Percentiles rank a stretch among this genome's conserved stretches.
Evolutionary conservation across 1,139 yeast species (phyloP).

Genomic region (Suhomyces maxii): DNA sequence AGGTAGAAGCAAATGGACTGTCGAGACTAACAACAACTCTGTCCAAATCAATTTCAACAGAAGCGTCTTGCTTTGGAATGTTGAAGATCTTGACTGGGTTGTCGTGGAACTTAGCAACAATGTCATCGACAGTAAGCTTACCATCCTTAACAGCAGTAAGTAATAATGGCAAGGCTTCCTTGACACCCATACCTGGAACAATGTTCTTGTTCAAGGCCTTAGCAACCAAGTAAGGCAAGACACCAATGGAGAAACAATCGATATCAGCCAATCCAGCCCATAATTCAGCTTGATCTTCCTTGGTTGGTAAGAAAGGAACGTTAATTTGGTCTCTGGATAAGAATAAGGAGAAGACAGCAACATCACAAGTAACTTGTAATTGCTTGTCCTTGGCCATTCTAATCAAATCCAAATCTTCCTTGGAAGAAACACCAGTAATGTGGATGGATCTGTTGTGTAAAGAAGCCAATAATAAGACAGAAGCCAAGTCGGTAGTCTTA

Average conservation of each 20-base stretch:
- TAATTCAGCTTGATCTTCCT: slow-evolving; percentile 75
- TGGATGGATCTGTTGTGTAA: slow-evolving; percentile 85
- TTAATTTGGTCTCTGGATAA: slow-evolving; percentile 69
- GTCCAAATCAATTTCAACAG: slow-evolving; percentile 82
- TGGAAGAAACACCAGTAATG: slow-evolving; percentile 79
- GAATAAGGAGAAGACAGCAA: slow-evolving; percentile 77
- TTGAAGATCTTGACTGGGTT: slow-evolving; percentile 83
- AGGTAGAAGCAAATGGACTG: slow-evolving; percentile 34
- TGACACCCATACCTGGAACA: slow-evolving; percentile 72
- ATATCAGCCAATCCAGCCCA: slow-evolving; percentile 74
- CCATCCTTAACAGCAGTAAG: slow-evolving; percentile 78
- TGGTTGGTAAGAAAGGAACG: slow-evolving; percentile 72
- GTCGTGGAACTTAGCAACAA: slow-evolving; percentile 72
- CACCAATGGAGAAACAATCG: slow-evolving; percentile 89
- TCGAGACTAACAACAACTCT: slow-evolving; percentile 51
- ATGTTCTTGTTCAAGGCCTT: slow-evolving; percentile 59
- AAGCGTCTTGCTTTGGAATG: slow-evolving; percentile 75
- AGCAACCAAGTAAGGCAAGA: slow-evolving; percentile 72
- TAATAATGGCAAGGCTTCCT: slow-evolving; percentile 80
- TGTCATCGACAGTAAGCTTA: slow-evolving; percentile 69
- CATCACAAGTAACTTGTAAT: slow-evolving; percentile 87
- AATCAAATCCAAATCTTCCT: slow-evolving; percentile 81
- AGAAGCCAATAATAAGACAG: slow-evolving; percentile 85
- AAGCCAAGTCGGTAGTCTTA: slow-evolving; percentile 85
- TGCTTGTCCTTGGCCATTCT: slow-evolving; percentile 83